phyloP scores from a whole-genome alignment of 148 eudicot species.

The Chenopodium quinoa region DNA sequence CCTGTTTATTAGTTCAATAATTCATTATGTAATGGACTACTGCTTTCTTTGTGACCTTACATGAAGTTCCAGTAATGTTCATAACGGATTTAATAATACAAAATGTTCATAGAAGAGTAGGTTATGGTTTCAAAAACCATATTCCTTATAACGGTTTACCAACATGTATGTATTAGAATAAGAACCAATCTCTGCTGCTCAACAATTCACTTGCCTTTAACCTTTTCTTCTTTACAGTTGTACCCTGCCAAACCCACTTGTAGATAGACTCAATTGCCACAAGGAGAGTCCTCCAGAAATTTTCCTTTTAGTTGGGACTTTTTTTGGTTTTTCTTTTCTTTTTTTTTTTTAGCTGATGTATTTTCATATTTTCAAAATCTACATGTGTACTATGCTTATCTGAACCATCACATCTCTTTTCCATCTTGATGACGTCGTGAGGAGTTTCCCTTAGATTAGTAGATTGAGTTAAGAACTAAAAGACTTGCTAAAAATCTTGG shows the following conservation, averaged over 20 bases:
- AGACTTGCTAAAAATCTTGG: not conserved
- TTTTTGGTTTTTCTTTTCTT: too few species aligned
- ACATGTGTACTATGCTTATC: not conserved
- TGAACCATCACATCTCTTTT: not conserved
- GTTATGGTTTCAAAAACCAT: too few species aligned
- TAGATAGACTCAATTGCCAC: not conserved
- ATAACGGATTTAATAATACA: not conserved
- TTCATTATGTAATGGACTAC: not conserved
- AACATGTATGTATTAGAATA: too few species aligned
- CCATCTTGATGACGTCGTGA: not conserved
- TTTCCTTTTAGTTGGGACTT: not conserved
- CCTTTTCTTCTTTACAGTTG: not conserved
- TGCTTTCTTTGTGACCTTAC: not conserved
- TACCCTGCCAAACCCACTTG: not conserved
- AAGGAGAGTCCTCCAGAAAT: not conserved
- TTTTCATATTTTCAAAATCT: too few species aligned
- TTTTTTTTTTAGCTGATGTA: not conserved
- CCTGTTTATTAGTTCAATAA: too few species aligned
- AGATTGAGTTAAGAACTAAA: not conserved
- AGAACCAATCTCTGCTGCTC: not conserved
- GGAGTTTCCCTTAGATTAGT: not conserved
- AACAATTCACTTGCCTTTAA: not conserved
- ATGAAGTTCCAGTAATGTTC: not conserved
- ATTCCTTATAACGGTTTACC: too few species aligned
- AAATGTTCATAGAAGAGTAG: not conserved